These are phyloP conservation scores for Entoloma clypeatum DNA, from an alignment of 1,284 basidiomycete species.

Conservation along the genomic window DNA sequence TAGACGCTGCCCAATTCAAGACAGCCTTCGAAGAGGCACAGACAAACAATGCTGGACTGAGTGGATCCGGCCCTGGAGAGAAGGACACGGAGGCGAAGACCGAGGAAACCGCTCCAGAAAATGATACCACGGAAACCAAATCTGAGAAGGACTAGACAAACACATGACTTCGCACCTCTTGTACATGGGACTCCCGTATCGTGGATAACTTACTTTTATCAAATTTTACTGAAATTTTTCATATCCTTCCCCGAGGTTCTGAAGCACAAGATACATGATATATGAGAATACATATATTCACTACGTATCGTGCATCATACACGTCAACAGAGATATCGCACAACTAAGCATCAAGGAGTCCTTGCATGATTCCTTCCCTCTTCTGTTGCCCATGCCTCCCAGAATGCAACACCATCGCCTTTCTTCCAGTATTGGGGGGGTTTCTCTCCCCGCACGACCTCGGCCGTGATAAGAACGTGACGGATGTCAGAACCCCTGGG, in stretches of 20 bases:
- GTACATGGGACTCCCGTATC: slow-evolving; percentile 16
- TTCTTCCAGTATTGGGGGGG: slow-evolving; percentile 42
- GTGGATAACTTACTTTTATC: slow-evolving; percentile 24
- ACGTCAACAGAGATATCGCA: slow-evolving; percentile 3
- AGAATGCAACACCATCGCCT: slow-evolving; percentile 40
- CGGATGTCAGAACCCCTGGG: slow-evolving; percentile 36
- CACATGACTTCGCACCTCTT: no score
- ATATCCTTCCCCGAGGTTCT: slow-evolving; percentile 1
- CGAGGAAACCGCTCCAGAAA: slow-evolving; percentile 28
- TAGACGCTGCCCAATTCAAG: slow-evolving; percentile 90
- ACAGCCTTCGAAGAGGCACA: slow-evolving; percentile 82
- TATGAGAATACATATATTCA: slow-evolving; percentile 10
- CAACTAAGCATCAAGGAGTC: not conserved
- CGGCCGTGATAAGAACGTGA: slow-evolving; percentile 44
- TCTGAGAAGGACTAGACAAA: slow-evolving; percentile 29
- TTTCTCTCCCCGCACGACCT: slow-evolving; percentile 37
- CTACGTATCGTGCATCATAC: slow-evolving; percentile 1
- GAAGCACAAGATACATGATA: slow-evolving; percentile 13
- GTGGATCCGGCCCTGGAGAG: slow-evolving; percentile 28
- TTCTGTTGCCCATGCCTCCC: slow-evolving; percentile 47
- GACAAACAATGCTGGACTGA: slow-evolving; percentile 55
- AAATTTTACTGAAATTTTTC: no score
- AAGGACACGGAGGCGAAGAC: slow-evolving; percentile 30
- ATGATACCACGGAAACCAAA: slow-evolving; percentile 25
- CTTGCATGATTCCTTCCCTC: slow-evolving; percentile 29